Evolutionary conservation across 805 yeast species (phyloP), one percentile per base, ranked within the genome.

Genomic region (Wickerhamomyces sydowiorum): DNA sequence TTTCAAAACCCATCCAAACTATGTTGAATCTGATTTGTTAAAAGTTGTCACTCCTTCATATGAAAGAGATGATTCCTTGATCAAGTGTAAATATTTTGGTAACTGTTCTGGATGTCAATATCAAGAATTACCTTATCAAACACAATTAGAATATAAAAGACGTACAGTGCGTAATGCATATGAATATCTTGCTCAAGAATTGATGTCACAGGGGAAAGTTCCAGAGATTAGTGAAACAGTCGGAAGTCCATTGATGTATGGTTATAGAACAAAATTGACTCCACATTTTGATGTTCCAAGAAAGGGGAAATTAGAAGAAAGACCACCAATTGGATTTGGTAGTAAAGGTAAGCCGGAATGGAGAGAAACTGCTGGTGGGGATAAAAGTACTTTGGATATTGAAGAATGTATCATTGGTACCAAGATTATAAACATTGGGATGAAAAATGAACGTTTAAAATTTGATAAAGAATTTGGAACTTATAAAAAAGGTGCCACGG

Each of bases 361-460:
- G 87, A 70, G 89, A 57, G 51, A 61, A 27, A 51, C 57, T 7
- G 56, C 57, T 36, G 86, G 86, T 28, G 89, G 88, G n/a, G 64
- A 70, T 30, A 73, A 69, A 18, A 63, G 76, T 7, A 82, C 87
- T 22, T 66, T 93, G 48, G 99, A 93, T 61, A 90, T 93, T 49
- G 99, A 93, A 60, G 96, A 89, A 50, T 93, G 98, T 62, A 67
- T 82, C 3, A 88, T 93, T 50, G 98, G 96, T 6, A 93, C 98
- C 0, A 66, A 69, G 2, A 80, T 86, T 30, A 74, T 93, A 28
- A 85, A 90, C 61, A 58, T 67, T 37, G 96, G 95, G 1, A 67
- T 91, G 73, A 56, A 60, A 7, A 76, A 79, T 53, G 95, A 89
- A 62, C 73, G 96, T 46, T 55, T 50, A 22, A 68, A 67, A 29